Evolutionary conservation across 176 grass and related monocot species (phyloP).

Genomic region (Neostapfia colusana): DNA sequence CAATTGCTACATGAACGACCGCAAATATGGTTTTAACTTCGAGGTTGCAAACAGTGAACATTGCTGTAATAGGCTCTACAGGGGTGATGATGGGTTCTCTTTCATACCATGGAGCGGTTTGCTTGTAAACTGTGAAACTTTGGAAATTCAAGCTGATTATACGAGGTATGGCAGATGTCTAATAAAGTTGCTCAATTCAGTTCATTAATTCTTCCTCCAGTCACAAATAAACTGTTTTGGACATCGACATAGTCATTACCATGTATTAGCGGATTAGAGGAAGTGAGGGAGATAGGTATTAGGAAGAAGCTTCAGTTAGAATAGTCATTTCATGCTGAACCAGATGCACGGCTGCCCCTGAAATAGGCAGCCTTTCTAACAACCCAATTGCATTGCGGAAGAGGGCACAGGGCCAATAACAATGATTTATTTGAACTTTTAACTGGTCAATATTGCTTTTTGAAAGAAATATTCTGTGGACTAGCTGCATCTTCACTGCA

Average conservation of each 20-base stretch:
- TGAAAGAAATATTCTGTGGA: too few relatives aligned
- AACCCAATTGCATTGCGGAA: too few relatives aligned
- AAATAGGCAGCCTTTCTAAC: too few relatives aligned
- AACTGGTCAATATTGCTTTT: too few relatives aligned
- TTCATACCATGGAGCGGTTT: conserved; percentile 99
- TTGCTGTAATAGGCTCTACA: conserved; percentile 60
- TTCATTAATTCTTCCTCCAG: conserved; percentile 4
- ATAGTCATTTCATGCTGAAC: too few relatives aligned
- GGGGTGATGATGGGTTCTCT: conserved; percentile 61
- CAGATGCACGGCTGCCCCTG: too few relatives aligned
- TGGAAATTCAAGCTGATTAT: conserved; percentile 99
- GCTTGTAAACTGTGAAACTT: conserved; percentile 78
- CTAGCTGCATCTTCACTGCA: too few relatives aligned
- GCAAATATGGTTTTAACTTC: conserved; percentile 83
- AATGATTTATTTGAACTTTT: too few relatives aligned
- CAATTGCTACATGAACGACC: conserved; percentile 80
- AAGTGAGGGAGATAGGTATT: neutral
- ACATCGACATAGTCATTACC: neutral
- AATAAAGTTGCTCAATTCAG: conserved; percentile 37
- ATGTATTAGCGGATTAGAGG: neutral
- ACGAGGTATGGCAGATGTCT: conserved; percentile 53
- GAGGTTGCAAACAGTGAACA: conserved; percentile 34
- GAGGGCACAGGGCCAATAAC: too few relatives aligned
- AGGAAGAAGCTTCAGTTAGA: neutral
- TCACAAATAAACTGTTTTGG: neutral